phyloP scores from a whole-genome alignment of 1,139 yeast species.

The Pichia sp. region DNA sequence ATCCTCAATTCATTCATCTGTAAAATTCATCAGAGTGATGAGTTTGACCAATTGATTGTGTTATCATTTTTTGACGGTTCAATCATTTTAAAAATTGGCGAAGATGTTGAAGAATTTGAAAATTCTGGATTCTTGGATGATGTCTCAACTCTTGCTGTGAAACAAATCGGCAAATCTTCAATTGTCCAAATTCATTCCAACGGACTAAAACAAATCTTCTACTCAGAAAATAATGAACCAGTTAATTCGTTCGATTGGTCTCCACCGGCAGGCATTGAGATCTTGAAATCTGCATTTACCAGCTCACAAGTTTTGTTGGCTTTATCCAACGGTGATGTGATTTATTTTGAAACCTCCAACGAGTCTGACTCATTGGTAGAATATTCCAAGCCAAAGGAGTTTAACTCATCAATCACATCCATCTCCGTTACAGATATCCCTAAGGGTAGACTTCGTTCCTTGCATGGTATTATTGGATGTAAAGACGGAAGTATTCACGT shows the following conservation, averaged over 20 bases:
- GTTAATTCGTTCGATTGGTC: slow-evolving; percentile 56
- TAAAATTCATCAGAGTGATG: slow-evolving; percentile 35
- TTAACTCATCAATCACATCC: slow-evolving; percentile 44
- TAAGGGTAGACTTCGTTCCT: slow-evolving; percentile 39
- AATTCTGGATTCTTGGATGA: slow-evolving; percentile 52
- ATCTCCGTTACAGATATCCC: slow-evolving; percentile 50
- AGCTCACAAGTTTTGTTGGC: slow-evolving; percentile 62
- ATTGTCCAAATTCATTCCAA: slow-evolving; percentile 65
- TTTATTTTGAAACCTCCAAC: slow-evolving; percentile 71
- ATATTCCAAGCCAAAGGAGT: slow-evolving; percentile 53
- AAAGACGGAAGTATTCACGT: slow-evolving; percentile 66
- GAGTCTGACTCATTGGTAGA: slow-evolving; percentile 59
- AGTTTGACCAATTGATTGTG: slow-evolving; percentile 55
- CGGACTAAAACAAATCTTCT: slow-evolving; percentile 62
- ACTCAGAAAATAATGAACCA: slow-evolving; percentile 22
- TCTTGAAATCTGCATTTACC: slow-evolving; percentile 54
- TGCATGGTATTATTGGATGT: slow-evolving; percentile 62
- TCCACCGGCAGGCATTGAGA: slow-evolving; percentile 72
- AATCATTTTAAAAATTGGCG: slow-evolving; percentile 68
- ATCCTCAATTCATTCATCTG: slow-evolving; percentile 61
- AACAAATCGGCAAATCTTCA: slow-evolving; percentile 57
- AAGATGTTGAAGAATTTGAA: slow-evolving; percentile 66
- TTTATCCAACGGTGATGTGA: slow-evolving; percentile 63
- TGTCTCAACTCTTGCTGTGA: slow-evolving; percentile 60
- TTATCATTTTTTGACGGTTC: slow-evolving; percentile 64